Conservation (phyloP, 345 rosid species). For the Firmiana major region DNA sequence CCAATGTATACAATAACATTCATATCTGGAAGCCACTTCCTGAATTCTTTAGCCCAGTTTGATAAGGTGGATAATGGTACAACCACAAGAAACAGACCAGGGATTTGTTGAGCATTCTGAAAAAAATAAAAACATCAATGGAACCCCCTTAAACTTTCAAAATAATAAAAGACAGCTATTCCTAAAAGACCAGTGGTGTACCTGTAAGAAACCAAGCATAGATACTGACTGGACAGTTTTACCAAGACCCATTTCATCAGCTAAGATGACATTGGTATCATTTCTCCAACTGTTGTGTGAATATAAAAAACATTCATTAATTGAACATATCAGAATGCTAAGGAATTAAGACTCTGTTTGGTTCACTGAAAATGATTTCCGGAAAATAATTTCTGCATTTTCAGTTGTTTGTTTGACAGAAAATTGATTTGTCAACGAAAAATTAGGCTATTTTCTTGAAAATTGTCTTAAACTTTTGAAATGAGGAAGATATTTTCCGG, state of each 20-base stretch:
- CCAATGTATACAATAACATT: conserved; percentile 95
- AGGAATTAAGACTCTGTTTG: no score
- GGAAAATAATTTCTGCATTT: no score
- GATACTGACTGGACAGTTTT: conserved; percentile 99
- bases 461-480: no score
- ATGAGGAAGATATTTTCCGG: no score
- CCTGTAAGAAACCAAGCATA: conserved; percentile 99
- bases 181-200: conserved; percentile 22
- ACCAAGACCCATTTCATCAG: conserved; percentile 99
- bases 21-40: conserved; percentile 96
- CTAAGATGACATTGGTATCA: conserved; percentile 97
- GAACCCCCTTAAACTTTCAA: not conserved
- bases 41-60: conserved; percentile 98
- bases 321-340: not conserved
- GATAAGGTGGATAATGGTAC: conserved; percentile 97
- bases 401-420: no score
- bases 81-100: conserved; percentile 98
- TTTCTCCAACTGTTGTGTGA: conserved; percentile 80
- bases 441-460: no score
- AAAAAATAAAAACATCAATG: conserved; percentile 6
- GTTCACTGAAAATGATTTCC: no score
- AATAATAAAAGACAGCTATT: not conserved
- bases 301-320: not conserved
- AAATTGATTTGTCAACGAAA: no score
- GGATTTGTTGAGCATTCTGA: conserved; percentile 92